Evolutionary conservation across 768 basidiomycete species (phyloP).

Genomic region (Inosperma sp.): DNA sequence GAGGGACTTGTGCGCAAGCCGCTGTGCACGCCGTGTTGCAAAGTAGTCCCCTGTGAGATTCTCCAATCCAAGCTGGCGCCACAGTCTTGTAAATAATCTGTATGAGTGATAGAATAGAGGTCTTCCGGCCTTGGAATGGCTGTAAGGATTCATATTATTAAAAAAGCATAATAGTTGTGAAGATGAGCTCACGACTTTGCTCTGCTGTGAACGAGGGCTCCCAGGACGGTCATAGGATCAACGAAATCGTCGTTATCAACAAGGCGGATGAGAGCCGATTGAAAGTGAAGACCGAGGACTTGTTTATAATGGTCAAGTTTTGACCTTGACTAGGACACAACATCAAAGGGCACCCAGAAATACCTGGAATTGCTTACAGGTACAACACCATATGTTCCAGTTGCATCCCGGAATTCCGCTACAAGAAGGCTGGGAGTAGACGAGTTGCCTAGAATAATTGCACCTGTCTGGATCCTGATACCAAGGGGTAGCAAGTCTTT

Average conservation of each 20-base stretch:
- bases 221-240: constrained; percentile 60
- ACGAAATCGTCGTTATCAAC: constrained; percentile 75
- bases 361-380: constrained; percentile 42
- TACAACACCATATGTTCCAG: constrained; percentile 77
- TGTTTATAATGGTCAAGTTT: constrained; percentile 82
- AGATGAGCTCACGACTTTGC: constrained; percentile 42
- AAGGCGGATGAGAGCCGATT: constrained; percentile 56
- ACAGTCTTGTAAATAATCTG: constrained; percentile 45
- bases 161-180: not conserved
- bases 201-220: constrained; percentile 54
- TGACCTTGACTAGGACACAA: constrained; percentile 60
- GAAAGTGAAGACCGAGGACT: constrained; percentile 65
- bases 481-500: constrained; percentile 86
- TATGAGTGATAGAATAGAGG: constrained; percentile 35
- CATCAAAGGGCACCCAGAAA: constrained; percentile 9
- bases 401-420: constrained; percentile 69
- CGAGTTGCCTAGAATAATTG: constrained; percentile 78
- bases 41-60: constrained; percentile 34
- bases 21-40: constrained; percentile 29
- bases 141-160: constrained; percentile 14
- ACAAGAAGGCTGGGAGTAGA: constrained; percentile 82
- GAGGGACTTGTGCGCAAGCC: constrained; percentile 20
- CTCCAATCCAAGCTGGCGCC: constrained; percentile 50
- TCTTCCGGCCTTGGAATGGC: constrained; percentile 29
- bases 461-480: constrained; percentile 71